A percentile compares a stretch with the other conserved stretches of the same genome.
Evolutionary conservation across 225 moss, liverwort and hornwort genomes (phyloP).

Genomic region (Climacium dendroides): DNA sequence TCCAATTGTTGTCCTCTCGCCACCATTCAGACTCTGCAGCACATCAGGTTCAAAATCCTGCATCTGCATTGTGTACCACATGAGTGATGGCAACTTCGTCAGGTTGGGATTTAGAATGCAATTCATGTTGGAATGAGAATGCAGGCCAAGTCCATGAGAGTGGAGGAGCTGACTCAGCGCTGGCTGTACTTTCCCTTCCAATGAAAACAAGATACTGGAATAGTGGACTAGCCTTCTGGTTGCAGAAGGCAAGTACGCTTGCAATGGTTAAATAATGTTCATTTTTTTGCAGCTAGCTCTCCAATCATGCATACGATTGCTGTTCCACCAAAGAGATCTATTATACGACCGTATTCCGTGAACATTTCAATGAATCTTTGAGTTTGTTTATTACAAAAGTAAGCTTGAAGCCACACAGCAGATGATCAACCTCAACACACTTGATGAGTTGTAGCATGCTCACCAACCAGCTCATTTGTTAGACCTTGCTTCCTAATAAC

Average conservation of each 20-base stretch:
- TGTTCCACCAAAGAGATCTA: not conserved
- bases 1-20: not conserved
- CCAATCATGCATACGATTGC: not conserved
- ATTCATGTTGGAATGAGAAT: not conserved
- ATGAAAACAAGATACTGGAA: not conserved
- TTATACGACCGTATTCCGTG: too few relatives aligned
- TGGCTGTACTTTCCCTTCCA: not conserved
- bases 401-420: not conserved
- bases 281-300: not conserved
- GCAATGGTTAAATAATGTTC: not conserved
- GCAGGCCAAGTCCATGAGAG: not conserved
- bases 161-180: not conserved
- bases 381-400: not conserved
- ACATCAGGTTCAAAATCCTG: not conserved
- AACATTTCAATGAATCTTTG: not conserved
- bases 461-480: not conserved
- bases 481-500: not conserved
- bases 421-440: not conserved
- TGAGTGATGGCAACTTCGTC: not conserved
- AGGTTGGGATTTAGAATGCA: too few relatives aligned
- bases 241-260: not conserved
- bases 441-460: not conserved
- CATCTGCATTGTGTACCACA: not conserved
- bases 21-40: not conserved
- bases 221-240: not conserved